Evolutionary conservation across 495 filamentous ascomycete species (phyloP).

Genomic region (Usnea hakonensis): DNA sequence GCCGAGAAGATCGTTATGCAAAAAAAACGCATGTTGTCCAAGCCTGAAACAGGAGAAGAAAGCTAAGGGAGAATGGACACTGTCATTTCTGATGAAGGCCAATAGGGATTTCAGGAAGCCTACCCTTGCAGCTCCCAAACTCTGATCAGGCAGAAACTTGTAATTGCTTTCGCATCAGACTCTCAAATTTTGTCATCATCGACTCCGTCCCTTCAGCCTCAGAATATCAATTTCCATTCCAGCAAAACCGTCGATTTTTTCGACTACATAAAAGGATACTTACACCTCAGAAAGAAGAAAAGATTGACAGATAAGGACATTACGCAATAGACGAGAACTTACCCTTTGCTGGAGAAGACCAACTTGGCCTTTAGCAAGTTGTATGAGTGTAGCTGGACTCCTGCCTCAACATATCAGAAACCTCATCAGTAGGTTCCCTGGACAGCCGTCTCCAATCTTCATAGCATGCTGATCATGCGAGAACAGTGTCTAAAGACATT

Average conservation of each 20-base stretch:
- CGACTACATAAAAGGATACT: neutral
- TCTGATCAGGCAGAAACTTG: neutral
- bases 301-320: neutral
- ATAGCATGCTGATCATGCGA: neutral
- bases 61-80: neutral
- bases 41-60: neutral
- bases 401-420: constrained; percentile 17
- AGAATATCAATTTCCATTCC: neutral
- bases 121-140: neutral
- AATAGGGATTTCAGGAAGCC: neutral
- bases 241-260: neutral
- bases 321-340: neutral
- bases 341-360: neutral
- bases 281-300: neutral
- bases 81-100: neutral
- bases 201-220: too few species aligned
- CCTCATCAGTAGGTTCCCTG: constrained; percentile 9
- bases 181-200: neutral
- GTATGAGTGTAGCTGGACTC: constrained; percentile 9
- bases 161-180: neutral
- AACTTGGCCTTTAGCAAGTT: neutral
- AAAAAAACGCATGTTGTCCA: neutral
- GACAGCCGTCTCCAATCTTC: neutral
- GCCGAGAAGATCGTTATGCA: neutral
- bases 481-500: constrained; percentile 14